Base-by-base conservation (phyloP, 768 basidiomycete species). In the Nevesoporus exiguus region DNA sequence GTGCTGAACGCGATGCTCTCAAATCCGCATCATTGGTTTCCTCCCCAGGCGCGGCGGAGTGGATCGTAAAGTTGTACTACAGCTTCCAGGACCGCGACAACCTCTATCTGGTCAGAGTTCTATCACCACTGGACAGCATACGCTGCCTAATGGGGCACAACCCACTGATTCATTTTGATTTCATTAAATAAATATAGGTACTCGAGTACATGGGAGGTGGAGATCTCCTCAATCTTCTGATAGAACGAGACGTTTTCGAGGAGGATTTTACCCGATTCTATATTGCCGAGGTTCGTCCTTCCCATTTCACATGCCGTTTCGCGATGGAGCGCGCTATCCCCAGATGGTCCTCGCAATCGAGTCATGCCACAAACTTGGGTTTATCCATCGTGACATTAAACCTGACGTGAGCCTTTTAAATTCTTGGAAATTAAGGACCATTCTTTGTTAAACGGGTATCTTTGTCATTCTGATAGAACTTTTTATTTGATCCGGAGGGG, bases 331-430 rank as follows among this genome's bases (percentile, higher is more conserved):
- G 68, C 63, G 41, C 60, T 71, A 66, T 62, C 51, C 51, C 66
- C 66, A 93, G 91, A 97, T 97, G 94, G 79, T 98, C 55, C 81
- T 98, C 19, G 92, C 93, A 29, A 86, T 98, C 57, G 89, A 95
- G 69, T 88, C 87, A 57, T 95, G 93, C 69, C 94, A 97, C 74
- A 87, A 86, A 69, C 85, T 90, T 63, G 95, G 95, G 10, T 98
- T 95, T 74, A 97, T 98, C 65, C 96, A 98, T 76, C 84, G 96
- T 57, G 96, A 99, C 76, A 95, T 98, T 74, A 95, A 97, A 73
- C 90, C 93, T 63, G 91, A 95, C 73, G 88, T 90, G 70, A 68
- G 84, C 73, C 31, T 24, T 51, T 19, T 58, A 50, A 58, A 62
- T 61, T 59, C 47, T 58, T 65, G 39, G 36, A 60, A 49, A 71